Conservation (phyloP, 2,329 filamentous ascomycete genomes). For the Curvularia eragrostidis region DNA sequence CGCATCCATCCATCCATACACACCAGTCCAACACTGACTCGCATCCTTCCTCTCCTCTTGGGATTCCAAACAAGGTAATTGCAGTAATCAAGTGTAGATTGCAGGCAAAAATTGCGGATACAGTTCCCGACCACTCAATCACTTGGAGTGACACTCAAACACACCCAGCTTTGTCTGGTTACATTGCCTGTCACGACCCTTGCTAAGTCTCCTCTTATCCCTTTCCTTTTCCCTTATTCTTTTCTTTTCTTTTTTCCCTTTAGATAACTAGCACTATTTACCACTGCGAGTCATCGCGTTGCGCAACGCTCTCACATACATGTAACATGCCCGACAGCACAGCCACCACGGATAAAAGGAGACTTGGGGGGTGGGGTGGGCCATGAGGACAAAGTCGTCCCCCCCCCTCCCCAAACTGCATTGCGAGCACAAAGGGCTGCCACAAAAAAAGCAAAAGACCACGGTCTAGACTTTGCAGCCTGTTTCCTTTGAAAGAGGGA, state of each 20-base stretch:
- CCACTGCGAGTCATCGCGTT: neutral
- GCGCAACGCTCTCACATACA: neutral
- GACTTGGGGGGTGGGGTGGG: too few relatives aligned
- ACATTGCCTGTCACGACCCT: neutral
- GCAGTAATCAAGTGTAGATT: conserved; percentile 10
- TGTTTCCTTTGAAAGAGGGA: neutral
- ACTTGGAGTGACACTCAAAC: neutral
- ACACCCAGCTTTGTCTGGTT: neutral
- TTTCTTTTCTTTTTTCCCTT: neutral
- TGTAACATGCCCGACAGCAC: neutral
- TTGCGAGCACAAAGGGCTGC: too few relatives aligned
- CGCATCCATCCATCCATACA: neutral
- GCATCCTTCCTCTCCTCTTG: neutral
- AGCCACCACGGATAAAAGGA: neutral
- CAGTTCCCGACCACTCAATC: conserved; percentile 10
- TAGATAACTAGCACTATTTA: neutral
- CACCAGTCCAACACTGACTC: neutral
- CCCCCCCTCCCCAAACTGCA: neutral
- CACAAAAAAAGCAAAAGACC: neutral
- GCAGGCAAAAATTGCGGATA: conserved; percentile 18
- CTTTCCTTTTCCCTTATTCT: neutral
- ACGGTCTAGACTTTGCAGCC: neutral
- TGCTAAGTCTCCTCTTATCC: too few relatives aligned
- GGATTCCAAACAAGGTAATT: conserved; percentile 11
- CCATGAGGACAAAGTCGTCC: too few relatives aligned